A percentile compares a stretch with the other conserved stretches of the same genome.
Evolutionary conservation across 75 land plant genomes (phyloP).

Genomic region (Adiantum capillusveneris): DNA sequence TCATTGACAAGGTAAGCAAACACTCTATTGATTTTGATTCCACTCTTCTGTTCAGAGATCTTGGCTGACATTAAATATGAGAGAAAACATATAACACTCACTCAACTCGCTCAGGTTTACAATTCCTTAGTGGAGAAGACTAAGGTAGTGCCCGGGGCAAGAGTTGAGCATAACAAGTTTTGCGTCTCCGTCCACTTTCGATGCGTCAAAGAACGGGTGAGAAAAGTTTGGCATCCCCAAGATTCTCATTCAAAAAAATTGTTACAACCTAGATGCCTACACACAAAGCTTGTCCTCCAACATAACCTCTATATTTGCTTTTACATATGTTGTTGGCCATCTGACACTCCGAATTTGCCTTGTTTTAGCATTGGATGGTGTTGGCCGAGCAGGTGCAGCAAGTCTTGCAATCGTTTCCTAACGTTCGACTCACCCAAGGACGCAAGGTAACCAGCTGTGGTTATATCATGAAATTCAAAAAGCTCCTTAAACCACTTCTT

Average conservation of each 20-base stretch:
- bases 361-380: slow-evolving; percentile 46
- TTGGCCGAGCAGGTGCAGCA: slow-evolving; percentile 62
- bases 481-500: too few species aligned
- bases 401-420: slow-evolving; percentile 57
- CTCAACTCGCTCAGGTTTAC: slow-evolving; percentile 13
- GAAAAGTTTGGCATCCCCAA: background rate
- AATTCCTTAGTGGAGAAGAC: slow-evolving; percentile 14
- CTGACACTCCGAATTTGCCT: background rate
- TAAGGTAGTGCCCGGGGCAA: slow-evolving; percentile 26
- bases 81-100: background rate
- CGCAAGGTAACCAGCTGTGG: slow-evolving; percentile 59
- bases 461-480: too few species aligned
- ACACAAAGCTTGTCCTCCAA: too few species aligned
- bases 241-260: background rate
- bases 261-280: too few species aligned
- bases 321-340: background rate
- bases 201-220: slow-evolving; percentile 37
- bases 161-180: slow-evolving; percentile 41
- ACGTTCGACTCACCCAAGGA: slow-evolving; percentile 65
- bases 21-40: too few species aligned
- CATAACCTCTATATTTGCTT: too few species aligned
- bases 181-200: slow-evolving; percentile 45
- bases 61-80: background rate
- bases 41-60: background rate
- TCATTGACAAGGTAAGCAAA: slow-evolving; percentile 68